Evolutionary conservation across 2,329 filamentous ascomycete species (phyloP), one percentile per base, ranked within the genome.

Genomic region (Neofusicoccum sp.): DNA sequence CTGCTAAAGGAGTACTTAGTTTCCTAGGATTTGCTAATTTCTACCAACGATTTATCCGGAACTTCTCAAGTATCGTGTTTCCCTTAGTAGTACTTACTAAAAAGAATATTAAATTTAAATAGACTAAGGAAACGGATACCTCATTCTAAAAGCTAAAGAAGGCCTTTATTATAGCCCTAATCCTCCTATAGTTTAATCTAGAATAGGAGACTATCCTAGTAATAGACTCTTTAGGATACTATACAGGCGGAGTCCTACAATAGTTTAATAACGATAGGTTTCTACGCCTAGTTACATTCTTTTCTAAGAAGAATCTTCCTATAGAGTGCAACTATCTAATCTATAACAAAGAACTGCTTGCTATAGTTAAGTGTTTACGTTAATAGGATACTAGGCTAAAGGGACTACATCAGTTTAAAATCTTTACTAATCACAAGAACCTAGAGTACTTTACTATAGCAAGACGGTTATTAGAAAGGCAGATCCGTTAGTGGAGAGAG

Each of bases 311-410:
- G 54, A 63, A 70, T 7, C 48, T 28, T 4, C 29, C 41, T 6
- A 43, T 63, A 2, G 63, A 75, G 63, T 65, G 31, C 12, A 68
- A 71, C 48, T 75, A 76, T 61, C 45, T 71, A 16, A 72, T 72
- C 12, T 64, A 76, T 61, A 64, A 76, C 56, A 71, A 73, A 39
- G 67, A 76, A 52, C 63, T 75, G 11, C 48, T 76, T 22, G 67
- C 67, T 9, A 71, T 76, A 34, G 63, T 76, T 7, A n/a, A n/a
- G n/a, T n/a, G n/a, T n/a, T n/a, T n/a, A n/a, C n/a, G n/a, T n/a
- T n/a, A n/a, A n/a, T n/a, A n/a, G n/a, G n/a, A n/a, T n/a, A n/a
- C n/a, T n/a, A n/a, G n/a, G n/a, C n/a, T n/a, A n/a, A n/a, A n/a
- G n/a, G n/a, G n/a, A n/a, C n/a, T n/a, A n/a, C n/a, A n/a, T n/a